Evolutionary conservation across 225 moss, liverwort and hornwort species (phyloP).

Genomic region (Climacium dendroides): DNA sequence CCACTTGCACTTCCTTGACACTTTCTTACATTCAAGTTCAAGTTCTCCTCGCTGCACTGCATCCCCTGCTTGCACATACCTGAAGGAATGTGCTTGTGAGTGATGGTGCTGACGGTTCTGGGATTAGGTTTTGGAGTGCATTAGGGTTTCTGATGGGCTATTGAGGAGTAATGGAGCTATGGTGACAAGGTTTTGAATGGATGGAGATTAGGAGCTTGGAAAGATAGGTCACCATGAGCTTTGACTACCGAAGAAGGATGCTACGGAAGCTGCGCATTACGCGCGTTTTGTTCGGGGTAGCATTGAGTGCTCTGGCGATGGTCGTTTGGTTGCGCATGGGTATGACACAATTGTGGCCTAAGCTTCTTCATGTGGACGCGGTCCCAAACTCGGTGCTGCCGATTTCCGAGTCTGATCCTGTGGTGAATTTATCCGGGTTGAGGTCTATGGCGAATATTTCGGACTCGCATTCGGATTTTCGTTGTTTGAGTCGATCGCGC

Average conservation of each 20-base stretch:
- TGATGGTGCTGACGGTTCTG: neutral
- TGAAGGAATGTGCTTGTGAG: neutral
- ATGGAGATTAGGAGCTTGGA: neutral
- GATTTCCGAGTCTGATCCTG: neutral
- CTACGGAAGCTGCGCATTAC: neutral
- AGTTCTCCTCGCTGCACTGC: neutral
- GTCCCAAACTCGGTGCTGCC: neutral
- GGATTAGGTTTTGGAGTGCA: neutral
- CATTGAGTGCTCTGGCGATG: constrained; percentile 4
- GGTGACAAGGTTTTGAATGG: neutral
- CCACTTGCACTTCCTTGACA: neutral
- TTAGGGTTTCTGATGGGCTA: neutral
- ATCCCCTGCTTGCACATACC: neutral
- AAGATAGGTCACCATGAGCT: neutral
- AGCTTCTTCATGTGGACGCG: neutral
- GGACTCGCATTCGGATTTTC: neutral
- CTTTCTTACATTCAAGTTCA: neutral
- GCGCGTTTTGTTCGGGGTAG: constrained; percentile 7
- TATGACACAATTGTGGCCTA: neutral
- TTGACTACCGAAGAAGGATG: neutral
- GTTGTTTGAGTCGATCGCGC: constrained; percentile 45
- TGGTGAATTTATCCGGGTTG: neutral
- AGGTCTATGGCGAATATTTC: neutral
- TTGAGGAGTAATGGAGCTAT: neutral
- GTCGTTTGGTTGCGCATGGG: constrained; percentile 1